These are phyloP conservation scores for Panellus pusillus DNA, from an alignment of 768 basidiomycete species.

Conservation along the genomic window DNA sequence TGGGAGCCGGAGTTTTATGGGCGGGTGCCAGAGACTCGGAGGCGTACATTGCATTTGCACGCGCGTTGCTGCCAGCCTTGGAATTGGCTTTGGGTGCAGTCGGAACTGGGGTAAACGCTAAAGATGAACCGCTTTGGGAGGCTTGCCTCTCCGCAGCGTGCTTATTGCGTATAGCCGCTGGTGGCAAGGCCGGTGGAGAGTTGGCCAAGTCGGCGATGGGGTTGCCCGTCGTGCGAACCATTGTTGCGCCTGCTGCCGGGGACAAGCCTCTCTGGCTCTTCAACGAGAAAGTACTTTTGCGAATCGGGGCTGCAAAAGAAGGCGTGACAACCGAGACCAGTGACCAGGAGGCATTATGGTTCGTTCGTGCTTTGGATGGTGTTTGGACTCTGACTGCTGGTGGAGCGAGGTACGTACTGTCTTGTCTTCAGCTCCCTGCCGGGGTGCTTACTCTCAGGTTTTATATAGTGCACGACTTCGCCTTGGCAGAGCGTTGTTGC, in stretches of 20 bases:
- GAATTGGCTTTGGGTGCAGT: constrained; percentile 15
- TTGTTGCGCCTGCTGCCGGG: constrained; percentile 10
- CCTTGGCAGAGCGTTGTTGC: constrained; percentile 14
- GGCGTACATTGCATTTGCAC: constrained; percentile 10
- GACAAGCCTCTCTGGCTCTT: constrained; percentile 20
- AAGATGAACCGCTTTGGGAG: constrained; percentile 19
- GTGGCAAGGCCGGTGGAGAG: constrained; percentile 12
- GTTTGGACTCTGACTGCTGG: constrained; percentile 5
- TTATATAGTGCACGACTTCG: constrained; percentile 8
- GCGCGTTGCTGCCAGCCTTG: constrained; percentile 8
- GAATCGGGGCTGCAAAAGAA: constrained; percentile 12
- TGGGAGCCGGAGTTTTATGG: constrained; percentile 19
- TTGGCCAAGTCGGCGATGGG: constrained; percentile 8
- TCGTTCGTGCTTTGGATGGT: constrained; percentile 18
- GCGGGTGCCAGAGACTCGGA: neutral
- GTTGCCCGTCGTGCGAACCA: constrained; percentile 11
- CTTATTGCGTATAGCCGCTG: constrained; percentile 14
- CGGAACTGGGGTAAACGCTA: constrained; percentile 16
- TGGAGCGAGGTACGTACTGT: constrained; percentile 3
- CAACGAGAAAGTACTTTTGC: constrained; percentile 20
- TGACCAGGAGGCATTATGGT: constrained; percentile 19
- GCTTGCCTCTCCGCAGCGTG: constrained; percentile 17
- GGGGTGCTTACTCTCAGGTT: neutral
- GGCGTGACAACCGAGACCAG: neutral
- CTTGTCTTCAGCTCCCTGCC: neutral